A percentile compares a stretch with the other conserved stretches of the same genome.
Evolutionary conservation across 2,329 filamentous ascomycete genomes (phyloP).

Genomic region (Monosporascus sp.): DNA sequence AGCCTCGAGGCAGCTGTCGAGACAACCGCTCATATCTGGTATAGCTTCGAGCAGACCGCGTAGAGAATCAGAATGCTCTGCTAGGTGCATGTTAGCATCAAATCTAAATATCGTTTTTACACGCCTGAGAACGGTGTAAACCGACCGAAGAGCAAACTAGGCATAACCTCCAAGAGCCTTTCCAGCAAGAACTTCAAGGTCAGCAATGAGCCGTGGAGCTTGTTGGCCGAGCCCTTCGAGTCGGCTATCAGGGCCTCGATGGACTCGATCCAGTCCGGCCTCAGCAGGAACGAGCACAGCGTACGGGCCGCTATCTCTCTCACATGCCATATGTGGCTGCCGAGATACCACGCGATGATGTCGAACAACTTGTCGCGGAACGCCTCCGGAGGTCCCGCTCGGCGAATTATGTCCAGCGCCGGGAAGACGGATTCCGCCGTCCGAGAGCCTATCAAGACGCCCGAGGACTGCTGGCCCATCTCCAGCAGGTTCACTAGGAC

Average conservation of each 20-base stretch:
- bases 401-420: slow-evolving; percentile 73
- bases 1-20: slow-evolving; percentile 20
- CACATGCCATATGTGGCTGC: slow-evolving; percentile 72
- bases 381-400: slow-evolving; percentile 60
- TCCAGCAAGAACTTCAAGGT: slow-evolving; percentile 53
- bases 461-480: slow-evolving; percentile 38
- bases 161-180: slow-evolving; percentile 43
- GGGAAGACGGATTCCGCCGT: slow-evolving; percentile 72
- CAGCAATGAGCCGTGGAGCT: slow-evolving; percentile 53
- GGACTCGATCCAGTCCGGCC: slow-evolving; percentile 41
- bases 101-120: background rate
- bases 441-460: slow-evolving; percentile 28
- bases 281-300: slow-evolving; percentile 56
- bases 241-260: slow-evolving; percentile 33
- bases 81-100: slow-evolving; percentile 12
- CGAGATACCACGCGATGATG: slow-evolving; percentile 58
- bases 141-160: slow-evolving; percentile 38
- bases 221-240: slow-evolving; percentile 39
- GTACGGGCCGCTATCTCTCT: slow-evolving; percentile 75
- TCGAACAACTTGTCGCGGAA: slow-evolving; percentile 49
- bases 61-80: slow-evolving; percentile 12
- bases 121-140: background rate
- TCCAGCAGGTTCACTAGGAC: slow-evolving; percentile 60
- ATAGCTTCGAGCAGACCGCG: slow-evolving; percentile 15
- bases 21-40: slow-evolving; percentile 7